phyloP scores from a whole-genome alignment of 192 early-diverging fungal species.

The Linnemannia exigua region DNA sequence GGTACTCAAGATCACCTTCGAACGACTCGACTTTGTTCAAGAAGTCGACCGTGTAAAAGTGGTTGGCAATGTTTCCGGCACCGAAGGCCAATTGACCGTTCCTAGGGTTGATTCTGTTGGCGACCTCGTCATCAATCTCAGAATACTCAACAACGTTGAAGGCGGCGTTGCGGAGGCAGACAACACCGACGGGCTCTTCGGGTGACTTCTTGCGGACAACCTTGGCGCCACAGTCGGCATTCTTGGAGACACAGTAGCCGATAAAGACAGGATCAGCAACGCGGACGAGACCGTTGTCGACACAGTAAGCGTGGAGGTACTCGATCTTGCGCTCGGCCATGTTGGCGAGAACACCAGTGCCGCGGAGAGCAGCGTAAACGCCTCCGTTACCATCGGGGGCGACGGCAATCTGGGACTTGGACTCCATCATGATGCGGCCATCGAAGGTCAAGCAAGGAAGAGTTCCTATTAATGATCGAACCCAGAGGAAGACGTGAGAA shows the following conservation, averaged over 20 bases:
- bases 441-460: conserved; percentile 93
- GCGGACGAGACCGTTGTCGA: conserved; percentile 97
- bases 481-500: neutral
- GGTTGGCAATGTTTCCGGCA: conserved; percentile 98
- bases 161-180: conserved; percentile 88
- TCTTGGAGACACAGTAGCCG: conserved; percentile 91
- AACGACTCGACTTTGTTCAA: conserved; percentile 87
- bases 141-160: conserved; percentile 97
- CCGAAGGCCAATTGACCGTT: conserved; percentile 85
- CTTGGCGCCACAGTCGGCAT: conserved; percentile 96
- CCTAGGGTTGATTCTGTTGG: conserved; percentile 72
- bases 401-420: conserved; percentile 80
- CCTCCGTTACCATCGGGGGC: conserved; percentile 95
- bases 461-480: conserved; percentile 65
- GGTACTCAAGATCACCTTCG: conserved; percentile 91
- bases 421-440: conserved; percentile 95
- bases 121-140: conserved; percentile 87
- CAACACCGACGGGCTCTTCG: conserved; percentile 95
- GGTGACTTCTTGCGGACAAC: conserved; percentile 91
- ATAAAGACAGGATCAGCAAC: conserved; percentile 98
- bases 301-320: conserved; percentile 96
- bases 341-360: conserved; percentile 85
- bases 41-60: conserved; percentile 96
- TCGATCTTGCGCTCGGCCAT: conserved; percentile 86
- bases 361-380: conserved; percentile 93